phyloP scores from a whole-genome alignment of 2,329 filamentous ascomycete species.

The Ophiostoma fasciatum region DNA sequence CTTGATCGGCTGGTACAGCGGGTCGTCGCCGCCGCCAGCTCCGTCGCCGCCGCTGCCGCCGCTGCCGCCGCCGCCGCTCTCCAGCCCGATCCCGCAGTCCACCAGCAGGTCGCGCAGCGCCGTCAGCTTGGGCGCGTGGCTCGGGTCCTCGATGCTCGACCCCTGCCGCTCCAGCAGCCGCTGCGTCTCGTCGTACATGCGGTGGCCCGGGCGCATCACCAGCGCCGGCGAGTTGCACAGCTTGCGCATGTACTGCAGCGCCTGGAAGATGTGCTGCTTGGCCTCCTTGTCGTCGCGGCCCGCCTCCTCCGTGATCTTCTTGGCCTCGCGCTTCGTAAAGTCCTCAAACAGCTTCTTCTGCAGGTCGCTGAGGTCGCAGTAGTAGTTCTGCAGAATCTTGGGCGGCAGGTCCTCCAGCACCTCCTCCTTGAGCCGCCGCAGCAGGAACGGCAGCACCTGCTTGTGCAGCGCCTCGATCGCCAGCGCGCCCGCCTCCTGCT shows the following conservation, averaged over 20 bases:
- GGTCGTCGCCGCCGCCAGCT: conserved; percentile 38
- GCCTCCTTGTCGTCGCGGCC: conserved; percentile 77
- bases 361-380: conserved; percentile 90
- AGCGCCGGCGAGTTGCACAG: conserved; percentile 94
- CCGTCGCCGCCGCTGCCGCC: conserved; percentile 78
- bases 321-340: conserved; percentile 86
- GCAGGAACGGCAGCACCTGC: conserved; percentile 89
- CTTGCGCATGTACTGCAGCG: conserved; percentile 98
- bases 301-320: conserved; percentile 71
- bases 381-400: conserved; percentile 98
- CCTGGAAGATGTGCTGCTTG: conserved; percentile 98
- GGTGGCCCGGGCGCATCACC: conserved; percentile 88
- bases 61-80: conserved; percentile 41
- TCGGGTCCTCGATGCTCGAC: conserved; percentile 68
- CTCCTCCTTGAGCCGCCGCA: conserved; percentile 93
- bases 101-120: conserved; percentile 85
- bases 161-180: conserved; percentile 63
- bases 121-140: conserved; percentile 82
- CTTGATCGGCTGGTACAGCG: conserved; percentile 68
- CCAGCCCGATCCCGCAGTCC: conserved; percentile 91
- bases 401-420: conserved; percentile 91
- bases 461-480: conserved; percentile 98
- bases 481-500: conserved; percentile 90
- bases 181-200: conserved; percentile 79
- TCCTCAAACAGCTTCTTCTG: conserved; percentile 94